Conservation (phyloP, 768 basidiomycete species). For the Boletus reticuloceps region DNA sequence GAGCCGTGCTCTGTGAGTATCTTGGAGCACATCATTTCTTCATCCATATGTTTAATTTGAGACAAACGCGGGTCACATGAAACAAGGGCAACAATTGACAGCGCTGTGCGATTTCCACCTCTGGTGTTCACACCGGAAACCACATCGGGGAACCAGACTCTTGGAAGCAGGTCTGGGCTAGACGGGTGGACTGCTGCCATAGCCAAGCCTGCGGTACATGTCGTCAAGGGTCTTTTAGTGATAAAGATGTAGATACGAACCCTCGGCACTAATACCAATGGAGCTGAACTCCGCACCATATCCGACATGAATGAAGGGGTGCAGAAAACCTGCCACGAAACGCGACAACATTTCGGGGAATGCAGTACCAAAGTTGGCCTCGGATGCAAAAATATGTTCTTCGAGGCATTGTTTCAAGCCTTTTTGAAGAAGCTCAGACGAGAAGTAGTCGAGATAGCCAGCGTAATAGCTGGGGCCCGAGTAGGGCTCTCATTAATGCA, state of each 20-base stretch:
- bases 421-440: constrained; percentile 38
- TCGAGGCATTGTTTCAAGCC: constrained; percentile 47
- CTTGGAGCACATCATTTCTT: constrained; percentile 30
- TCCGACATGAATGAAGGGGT: constrained; percentile 64
- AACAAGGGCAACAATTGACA: constrained; percentile 53
- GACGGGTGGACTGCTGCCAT: constrained; percentile 39
- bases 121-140: constrained; percentile 6
- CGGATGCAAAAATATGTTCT: constrained; percentile 51
- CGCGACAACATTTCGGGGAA: constrained; percentile 50
- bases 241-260: constrained; percentile 41
- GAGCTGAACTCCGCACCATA: constrained; percentile 62
- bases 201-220: constrained; percentile 46
- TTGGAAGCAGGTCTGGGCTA: constrained; percentile 16
- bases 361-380: constrained; percentile 39
- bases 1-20: constrained; percentile 33
- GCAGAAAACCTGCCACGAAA: constrained; percentile 54
- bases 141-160: constrained; percentile 23
- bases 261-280: constrained; percentile 61
- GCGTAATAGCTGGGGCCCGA: constrained; percentile 47
- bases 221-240: constrained; percentile 27
- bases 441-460: constrained; percentile 62
- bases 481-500: not conserved
- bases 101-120: constrained; percentile 30
- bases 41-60: constrained; percentile 19
- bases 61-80: constrained; percentile 44